A percentile compares a stretch with the other conserved stretches of the same genome.
Conservation (phyloP, 1,284 basidiomycete genomes). For the Apiotrichum laibachii region DNA sequence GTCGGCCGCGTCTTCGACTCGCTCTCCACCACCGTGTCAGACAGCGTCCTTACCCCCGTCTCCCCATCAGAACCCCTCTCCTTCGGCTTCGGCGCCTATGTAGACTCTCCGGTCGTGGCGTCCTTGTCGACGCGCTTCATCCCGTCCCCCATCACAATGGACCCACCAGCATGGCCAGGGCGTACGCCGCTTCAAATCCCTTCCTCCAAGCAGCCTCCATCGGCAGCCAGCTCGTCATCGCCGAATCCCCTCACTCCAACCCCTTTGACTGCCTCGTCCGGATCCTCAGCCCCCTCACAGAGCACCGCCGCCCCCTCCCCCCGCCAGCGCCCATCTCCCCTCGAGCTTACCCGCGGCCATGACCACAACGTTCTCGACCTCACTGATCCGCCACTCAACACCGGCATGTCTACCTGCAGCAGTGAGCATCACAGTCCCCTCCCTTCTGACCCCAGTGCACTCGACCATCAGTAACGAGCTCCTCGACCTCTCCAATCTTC, state of each 20-base stretch:
- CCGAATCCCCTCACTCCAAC: too few species aligned
- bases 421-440: too few species aligned
- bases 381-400: conserved; percentile 1
- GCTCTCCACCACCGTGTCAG: not conserved
- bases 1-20: not conserved
- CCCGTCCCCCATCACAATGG: not conserved
- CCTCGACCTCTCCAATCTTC: conserved; percentile 34
- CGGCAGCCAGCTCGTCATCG: too few species aligned
- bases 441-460: too few species aligned
- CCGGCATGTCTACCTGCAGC: conserved; percentile 10
- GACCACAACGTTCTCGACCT: conserved; percentile 5
- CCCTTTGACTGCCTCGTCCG: too few species aligned
- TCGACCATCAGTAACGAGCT: conserved; percentile 30
- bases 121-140: not conserved
- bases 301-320: too few species aligned
- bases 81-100: conserved; percentile 7
- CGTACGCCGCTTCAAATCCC: not conserved
- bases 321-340: too few species aligned
- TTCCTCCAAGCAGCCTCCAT: not conserved
- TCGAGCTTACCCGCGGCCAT: too few species aligned
- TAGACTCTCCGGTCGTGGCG: conserved; percentile 9
- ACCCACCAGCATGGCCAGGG: not conserved
- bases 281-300: too few species aligned
- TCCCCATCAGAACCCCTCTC: not conserved
- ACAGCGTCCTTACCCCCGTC: not conserved